Conservation (phyloP, 179 eudicot genomes). For the Beta lomatogona region DNA sequence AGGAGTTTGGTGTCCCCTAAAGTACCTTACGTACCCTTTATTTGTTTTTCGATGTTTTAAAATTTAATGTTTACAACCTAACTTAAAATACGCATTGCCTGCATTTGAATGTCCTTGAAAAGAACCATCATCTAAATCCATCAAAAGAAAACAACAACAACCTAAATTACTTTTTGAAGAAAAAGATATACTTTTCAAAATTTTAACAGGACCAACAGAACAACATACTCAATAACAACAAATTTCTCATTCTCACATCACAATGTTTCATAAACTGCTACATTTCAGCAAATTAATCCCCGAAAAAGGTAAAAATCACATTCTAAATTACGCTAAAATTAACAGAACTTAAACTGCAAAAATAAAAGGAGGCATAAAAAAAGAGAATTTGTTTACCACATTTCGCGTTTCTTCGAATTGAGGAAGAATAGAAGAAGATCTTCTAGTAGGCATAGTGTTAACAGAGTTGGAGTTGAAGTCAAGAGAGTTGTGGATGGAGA, state of each 20-base stretch:
- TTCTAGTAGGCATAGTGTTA: conserved; percentile 6
- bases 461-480: conserved; percentile 13
- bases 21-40: no score
- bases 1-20: no score
- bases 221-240: neutral
- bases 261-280: neutral
- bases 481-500: conserved; percentile 32
- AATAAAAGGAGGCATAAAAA: no score
- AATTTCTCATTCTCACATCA: neutral
- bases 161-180: no score
- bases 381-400: neutral
- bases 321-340: neutral
- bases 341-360: neutral
- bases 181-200: neutral
- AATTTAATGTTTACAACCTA: no score
- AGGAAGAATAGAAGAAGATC: conserved; percentile 34
- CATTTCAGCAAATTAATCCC: neutral
- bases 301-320: neutral
- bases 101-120: no score
- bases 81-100: no score
- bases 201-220: neutral
- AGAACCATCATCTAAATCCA: neutral
- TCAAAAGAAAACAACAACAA: no score
- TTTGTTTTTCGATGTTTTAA: no score
- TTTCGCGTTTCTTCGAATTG: conserved; percentile 17